These are phyloP conservation scores for Sporobolomyces roseus DNA, from an alignment of 768 basidiomycete genomes.

Conservation along the genomic window DNA sequence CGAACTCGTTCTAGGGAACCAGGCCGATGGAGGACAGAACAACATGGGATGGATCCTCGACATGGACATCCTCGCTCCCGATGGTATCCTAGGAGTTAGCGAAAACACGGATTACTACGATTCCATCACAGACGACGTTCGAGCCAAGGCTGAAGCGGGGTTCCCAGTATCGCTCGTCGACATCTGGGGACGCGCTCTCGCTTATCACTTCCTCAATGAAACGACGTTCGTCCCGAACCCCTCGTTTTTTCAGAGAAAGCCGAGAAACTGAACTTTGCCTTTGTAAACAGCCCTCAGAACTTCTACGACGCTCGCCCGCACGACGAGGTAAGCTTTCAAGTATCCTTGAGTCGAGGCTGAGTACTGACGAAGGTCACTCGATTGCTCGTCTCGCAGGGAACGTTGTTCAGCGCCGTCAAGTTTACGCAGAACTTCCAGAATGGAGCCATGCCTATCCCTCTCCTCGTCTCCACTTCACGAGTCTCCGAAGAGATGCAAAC, in stretches of 20 bases:
- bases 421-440: constrained; percentile 55
- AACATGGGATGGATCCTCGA: constrained; percentile 58
- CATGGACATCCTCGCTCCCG: constrained; percentile 58
- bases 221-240: too few species aligned
- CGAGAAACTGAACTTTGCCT: too few species aligned
- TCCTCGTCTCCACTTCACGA: constrained; percentile 54
- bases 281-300: constrained; percentile 45
- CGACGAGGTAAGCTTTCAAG: constrained; percentile 53
- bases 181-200: constrained; percentile 58
- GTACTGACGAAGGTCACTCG: too few species aligned
- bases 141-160: constrained; percentile 37
- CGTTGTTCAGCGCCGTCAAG: constrained; percentile 52
- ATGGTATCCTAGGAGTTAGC: constrained; percentile 54
- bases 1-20: constrained; percentile 33
- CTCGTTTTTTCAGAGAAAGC: too few species aligned
- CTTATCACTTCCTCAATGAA: constrained; percentile 66
- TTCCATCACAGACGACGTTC: constrained; percentile 30
- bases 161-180: constrained; percentile 42
- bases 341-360: constrained; percentile 42
- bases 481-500: constrained; percentile 45
- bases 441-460: constrained; percentile 61
- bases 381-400: constrained; percentile 63
- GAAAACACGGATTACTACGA: constrained; percentile 56
- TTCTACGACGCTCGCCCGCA: constrained; percentile 57
- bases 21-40: not conserved